phyloP scores from a whole-genome alignment of 441 rosid species.

The Pelargonium myrrhifolium region DNA sequence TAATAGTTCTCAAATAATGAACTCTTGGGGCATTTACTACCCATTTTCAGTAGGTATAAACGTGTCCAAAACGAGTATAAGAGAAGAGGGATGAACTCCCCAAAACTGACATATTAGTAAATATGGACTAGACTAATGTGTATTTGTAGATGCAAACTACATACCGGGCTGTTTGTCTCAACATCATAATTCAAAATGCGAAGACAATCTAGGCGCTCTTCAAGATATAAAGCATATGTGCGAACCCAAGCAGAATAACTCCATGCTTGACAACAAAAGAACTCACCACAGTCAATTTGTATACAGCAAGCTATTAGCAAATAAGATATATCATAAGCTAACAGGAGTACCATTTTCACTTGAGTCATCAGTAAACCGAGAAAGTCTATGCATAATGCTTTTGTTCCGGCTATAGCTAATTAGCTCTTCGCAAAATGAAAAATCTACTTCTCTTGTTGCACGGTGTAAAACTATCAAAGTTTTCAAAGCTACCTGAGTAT shows the following conservation, averaged over 20 bases:
- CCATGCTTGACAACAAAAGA: slow-evolving; percentile 35
- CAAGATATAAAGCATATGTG: slow-evolving; percentile 36
- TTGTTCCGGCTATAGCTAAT: slow-evolving; percentile 15
- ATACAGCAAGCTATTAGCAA: neutral
- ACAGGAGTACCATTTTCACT: slow-evolving; percentile 27
- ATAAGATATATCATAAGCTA: slow-evolving; percentile 2
- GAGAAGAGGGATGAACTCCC: neutral
- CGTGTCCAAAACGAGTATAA: neutral
- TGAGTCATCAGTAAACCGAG: slow-evolving; percentile 39
- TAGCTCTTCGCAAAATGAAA: slow-evolving; percentile 31
- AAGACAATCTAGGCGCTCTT: slow-evolving; percentile 34
- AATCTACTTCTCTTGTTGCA: slow-evolving; percentile 33
- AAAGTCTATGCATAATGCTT: slow-evolving; percentile 24
- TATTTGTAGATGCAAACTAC: neutral
- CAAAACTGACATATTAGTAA: neutral
- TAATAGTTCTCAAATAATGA: too few species aligned
- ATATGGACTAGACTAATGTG: slow-evolving; percentile 1
- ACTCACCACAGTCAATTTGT: neutral
- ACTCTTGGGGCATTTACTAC: neutral
- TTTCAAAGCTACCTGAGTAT: slow-evolving; percentile 43
- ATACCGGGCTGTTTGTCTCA: slow-evolving; percentile 25
- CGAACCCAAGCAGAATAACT: slow-evolving; percentile 45
- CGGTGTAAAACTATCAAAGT: slow-evolving; percentile 37
- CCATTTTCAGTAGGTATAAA: neutral
- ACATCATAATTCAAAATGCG: slow-evolving; percentile 32